Base-by-base conservation (phyloP, 1,139 yeast genomes). In the Arxiozyma telluris region DNA sequence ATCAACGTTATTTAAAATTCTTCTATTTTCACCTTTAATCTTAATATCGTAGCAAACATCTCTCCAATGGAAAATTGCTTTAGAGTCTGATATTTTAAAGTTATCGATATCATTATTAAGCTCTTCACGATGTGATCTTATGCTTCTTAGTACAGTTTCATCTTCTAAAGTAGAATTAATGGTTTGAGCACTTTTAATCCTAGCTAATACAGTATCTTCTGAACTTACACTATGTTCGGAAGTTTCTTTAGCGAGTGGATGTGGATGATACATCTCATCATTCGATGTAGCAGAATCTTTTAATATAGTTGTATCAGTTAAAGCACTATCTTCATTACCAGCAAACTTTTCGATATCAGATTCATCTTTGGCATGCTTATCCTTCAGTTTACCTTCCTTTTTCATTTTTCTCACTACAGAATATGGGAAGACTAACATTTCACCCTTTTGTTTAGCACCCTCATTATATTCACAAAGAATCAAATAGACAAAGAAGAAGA, bases 361-460 rank as follows among this genome's bases (percentile, higher is more conserved):
- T 51, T 22, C 20, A 44, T 44, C 51, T 18, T 15, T n/a, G 11
- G 30, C 22, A 17, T 25, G 12, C 5, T 25, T 55, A 43, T 23
- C 55, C 62, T 46, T 60, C 58, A 56, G 51, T 39, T 49, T 61
- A 54, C 54, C 60, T 54, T 56, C 59, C 56, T 71, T 69, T 58
- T 65, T 71, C 59, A 73, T 58, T 51, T 66, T 69, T 48, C 62
- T 71, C 50, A 75, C 65, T 51, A 71, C 59, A 4, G 83, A 75
- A 50, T 74, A 69, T 58, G 83, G 84, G 75, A 82, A 88, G 48
- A 87, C 78, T 55, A 86, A 75, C 53, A 87, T 78, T 72, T 88
- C 96, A 73, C 96, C 96, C 73, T 83, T 85, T 67, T 87, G 90
- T 72, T 82, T 80, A 23, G 87, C 81, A 67, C 90, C 88, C 64